Conservation (phyloP, 495 filamentous ascomycete genomes). For the Patellaria atrata region DNA sequence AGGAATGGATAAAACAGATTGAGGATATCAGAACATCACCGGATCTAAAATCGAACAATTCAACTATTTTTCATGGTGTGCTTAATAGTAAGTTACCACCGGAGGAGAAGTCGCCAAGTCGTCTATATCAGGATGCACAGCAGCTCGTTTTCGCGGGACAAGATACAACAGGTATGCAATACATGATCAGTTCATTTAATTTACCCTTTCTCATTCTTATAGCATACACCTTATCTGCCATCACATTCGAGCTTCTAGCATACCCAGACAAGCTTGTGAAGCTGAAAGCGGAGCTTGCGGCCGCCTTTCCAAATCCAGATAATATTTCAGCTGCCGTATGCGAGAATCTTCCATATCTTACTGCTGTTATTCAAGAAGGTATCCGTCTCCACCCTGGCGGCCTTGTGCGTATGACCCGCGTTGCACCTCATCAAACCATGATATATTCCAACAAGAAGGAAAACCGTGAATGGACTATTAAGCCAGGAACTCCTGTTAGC, state of each 20-base stretch:
- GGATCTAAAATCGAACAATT: too few species aligned
- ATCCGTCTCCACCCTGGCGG: conserved; percentile 18
- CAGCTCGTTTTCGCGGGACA: conserved; percentile 2
- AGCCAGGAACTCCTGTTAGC: conserved; percentile 26
- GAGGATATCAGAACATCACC: too few species aligned
- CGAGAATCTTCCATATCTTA: conserved; percentile 9
- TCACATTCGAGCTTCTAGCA: conserved; percentile 1
- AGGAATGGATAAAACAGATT: too few species aligned
- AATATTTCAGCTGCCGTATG: neutral
- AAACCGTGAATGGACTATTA: neutral
- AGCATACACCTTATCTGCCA: too few species aligned
- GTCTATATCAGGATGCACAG: conserved; percentile 3
- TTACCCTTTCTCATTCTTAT: too few species aligned
- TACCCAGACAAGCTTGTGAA: neutral
- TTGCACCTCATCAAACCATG: conserved; percentile 22
- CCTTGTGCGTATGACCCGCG: conserved; percentile 20
- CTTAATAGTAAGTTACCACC: conserved; percentile 3
- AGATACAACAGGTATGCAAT: conserved; percentile 6
- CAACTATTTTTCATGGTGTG: conserved; percentile 6
- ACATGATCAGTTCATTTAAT: too few species aligned
- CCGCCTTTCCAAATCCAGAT: conserved; percentile 1
- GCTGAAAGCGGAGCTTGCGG: conserved; percentile 1
- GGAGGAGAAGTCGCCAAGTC: neutral
- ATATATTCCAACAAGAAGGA: conserved; percentile 21
- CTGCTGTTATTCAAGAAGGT: conserved; percentile 11